Evolutionary conservation across 2,329 filamentous ascomycete genomes (phyloP).

Genomic region (Trichoderma sp.): DNA sequence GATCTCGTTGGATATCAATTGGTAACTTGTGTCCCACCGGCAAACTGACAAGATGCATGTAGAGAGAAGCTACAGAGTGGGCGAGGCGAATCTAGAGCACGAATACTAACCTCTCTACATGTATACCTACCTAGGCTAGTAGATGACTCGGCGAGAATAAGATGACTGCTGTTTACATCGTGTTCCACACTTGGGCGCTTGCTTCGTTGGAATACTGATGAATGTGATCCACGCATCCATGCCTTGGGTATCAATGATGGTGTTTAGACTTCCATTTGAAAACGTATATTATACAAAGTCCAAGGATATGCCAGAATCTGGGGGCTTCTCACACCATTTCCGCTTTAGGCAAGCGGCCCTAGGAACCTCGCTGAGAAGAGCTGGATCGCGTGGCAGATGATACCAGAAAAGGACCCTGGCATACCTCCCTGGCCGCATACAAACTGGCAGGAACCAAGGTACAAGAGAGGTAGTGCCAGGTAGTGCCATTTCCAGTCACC

Average conservation of each 20-base stretch:
- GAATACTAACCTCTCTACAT: background rate
- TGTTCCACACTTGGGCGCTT: too few relatives aligned
- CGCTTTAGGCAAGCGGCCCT: conserved; percentile 9
- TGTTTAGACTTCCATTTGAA: background rate
- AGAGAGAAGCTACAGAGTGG: background rate
- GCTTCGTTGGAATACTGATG: background rate
- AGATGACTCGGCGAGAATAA: background rate
- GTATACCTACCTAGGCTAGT: background rate
- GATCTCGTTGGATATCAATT: background rate
- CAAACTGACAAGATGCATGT: background rate
- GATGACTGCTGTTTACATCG: background rate
- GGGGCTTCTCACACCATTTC: background rate
- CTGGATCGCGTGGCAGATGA: background rate
- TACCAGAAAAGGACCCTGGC: background rate
- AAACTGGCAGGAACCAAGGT: background rate
- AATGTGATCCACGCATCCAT: background rate
- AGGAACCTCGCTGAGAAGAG: background rate
- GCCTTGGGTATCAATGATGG: background rate
- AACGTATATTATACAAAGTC: background rate
- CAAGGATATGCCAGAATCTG: background rate
- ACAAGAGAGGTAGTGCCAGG: background rate
- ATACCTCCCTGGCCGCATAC: conserved; percentile 2
- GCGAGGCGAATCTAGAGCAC: background rate
- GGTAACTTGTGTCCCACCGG: background rate
- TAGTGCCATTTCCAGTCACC: background rate